phyloP scores from a whole-genome alignment of 441 rosid species.

The Populus hybrid region DNA sequence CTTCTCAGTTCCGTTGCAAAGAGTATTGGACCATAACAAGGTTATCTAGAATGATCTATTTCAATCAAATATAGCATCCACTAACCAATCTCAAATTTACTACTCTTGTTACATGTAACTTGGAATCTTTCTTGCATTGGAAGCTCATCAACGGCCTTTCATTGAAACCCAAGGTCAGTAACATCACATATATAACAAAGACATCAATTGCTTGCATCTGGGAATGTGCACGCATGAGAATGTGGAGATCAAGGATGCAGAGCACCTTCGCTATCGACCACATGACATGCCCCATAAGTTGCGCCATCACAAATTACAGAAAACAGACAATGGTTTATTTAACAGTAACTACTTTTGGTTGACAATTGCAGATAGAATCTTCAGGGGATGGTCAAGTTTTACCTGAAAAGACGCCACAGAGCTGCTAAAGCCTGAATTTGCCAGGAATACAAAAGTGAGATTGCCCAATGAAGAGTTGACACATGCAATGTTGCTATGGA shows the following conservation, averaged over 20 bases:
- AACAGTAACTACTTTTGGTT: background rate
- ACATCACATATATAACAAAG: background rate
- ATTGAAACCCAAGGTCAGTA: no score
- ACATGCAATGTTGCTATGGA: slow-evolving; percentile 63
- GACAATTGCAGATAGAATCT: background rate
- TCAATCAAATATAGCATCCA: slow-evolving; percentile 1
- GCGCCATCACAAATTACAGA: slow-evolving; percentile 2
- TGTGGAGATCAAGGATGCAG: background rate
- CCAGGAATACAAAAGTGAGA: slow-evolving; percentile 64
- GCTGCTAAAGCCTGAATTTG: slow-evolving; percentile 87
- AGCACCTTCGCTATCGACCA: background rate
- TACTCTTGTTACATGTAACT: background rate
- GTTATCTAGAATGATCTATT: background rate
- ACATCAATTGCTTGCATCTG: background rate
- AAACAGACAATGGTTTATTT: background rate
- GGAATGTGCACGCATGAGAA: background rate
- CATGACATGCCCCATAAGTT: background rate
- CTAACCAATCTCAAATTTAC: background rate
- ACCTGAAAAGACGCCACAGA: slow-evolving; percentile 95
- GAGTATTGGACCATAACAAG: background rate
- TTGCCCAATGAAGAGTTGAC: slow-evolving; percentile 65
- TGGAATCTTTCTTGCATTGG: background rate
- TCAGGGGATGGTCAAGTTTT: background rate
- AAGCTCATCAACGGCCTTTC: background rate
- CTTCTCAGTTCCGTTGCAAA: background rate